Conservation (phyloP, 2,329 filamentous ascomycete species). For the Cytospora paraplurivora region DNA sequence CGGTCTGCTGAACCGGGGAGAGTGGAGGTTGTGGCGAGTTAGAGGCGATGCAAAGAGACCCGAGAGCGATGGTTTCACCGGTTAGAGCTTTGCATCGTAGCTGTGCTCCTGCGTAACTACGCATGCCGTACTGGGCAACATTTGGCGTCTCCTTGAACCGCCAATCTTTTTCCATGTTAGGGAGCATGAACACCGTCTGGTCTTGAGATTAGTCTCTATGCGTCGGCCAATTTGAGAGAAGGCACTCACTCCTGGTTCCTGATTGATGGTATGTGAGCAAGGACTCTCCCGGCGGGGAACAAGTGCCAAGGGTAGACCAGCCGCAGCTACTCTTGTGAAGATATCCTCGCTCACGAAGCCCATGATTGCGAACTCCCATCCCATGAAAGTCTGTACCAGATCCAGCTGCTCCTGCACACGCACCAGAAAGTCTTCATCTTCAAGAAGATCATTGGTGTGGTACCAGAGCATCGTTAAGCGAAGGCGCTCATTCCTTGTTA, state of each 20-base stretch:
- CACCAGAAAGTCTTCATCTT: conserved; percentile 44
- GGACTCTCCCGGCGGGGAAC: conserved; percentile 48
- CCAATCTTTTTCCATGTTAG: conserved; percentile 48
- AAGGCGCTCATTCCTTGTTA: conserved; percentile 37
- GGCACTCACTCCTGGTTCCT: conserved; percentile 36
- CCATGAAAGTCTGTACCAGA: conserved; percentile 44
- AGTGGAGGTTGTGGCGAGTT: conserved; percentile 39
- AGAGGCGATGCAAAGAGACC: conserved; percentile 47
- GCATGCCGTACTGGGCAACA: conserved; percentile 43
- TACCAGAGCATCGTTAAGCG: conserved; percentile 46
- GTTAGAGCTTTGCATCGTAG: conserved; percentile 43
- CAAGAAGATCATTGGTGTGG: conserved; percentile 43
- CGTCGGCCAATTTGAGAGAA: neutral
- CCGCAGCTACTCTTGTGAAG: conserved; percentile 46
- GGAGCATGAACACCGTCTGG: conserved; percentile 44
- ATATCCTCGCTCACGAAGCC: conserved; percentile 47
- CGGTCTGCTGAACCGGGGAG: conserved; percentile 34
- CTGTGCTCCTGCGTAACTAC: conserved; percentile 45
- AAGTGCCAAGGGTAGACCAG: conserved; percentile 44
- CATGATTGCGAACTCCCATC: conserved; percentile 50
- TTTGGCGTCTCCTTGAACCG: conserved; percentile 45
- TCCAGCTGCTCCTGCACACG: conserved; percentile 46
- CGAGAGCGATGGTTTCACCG: conserved; percentile 44
- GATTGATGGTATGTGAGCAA: conserved; percentile 48
- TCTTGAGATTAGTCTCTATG: neutral